phyloP scores from a whole-genome alignment of 2,329 filamentous ascomycete species.

The Nemania serpens region DNA sequence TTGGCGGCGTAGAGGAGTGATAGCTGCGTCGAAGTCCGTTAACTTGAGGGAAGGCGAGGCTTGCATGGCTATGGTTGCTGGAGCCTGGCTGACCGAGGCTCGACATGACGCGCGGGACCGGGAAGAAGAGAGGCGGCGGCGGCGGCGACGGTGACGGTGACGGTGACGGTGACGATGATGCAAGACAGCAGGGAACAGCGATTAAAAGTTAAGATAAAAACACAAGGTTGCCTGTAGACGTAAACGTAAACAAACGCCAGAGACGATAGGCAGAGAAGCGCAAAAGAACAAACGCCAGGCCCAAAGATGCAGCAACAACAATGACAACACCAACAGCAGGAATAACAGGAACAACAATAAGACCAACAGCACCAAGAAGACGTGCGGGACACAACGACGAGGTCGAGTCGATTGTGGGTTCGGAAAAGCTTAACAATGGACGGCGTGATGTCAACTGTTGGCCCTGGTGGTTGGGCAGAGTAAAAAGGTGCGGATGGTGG shows the following conservation, averaged over 20 bases:
- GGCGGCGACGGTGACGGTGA: not conserved
- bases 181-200: conserved; percentile 10
- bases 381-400: conserved; percentile 6
- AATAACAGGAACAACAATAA: not conserved
- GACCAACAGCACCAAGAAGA: too few species aligned
- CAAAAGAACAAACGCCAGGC: conserved; percentile 32
- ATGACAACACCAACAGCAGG: conserved; percentile 2
- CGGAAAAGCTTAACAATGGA: conserved; percentile 34
- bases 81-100: conserved; percentile 55
- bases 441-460: conserved; percentile 40
- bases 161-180: conserved; percentile 4
- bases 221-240: not conserved
- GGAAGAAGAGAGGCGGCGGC: conserved; percentile 13
- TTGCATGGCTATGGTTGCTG: conserved; percentile 54
- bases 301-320: conserved; percentile 1
- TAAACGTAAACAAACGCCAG: conserved; percentile 13
- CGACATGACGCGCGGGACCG: conserved; percentile 47
- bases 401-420: conserved; percentile 34
- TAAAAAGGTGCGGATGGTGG: conserved; percentile 29
- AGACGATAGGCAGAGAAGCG: conserved; percentile 18
- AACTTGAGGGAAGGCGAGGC: conserved; percentile 58
- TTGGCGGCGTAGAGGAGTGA: conserved; percentile 57
- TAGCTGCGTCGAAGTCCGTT: conserved; percentile 53
- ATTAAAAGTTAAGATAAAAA: conserved; percentile 26
- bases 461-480: conserved; percentile 40